Conservation (phyloP, 768 basidiomycete genomes). For the Leccinum rimulosum region DNA sequence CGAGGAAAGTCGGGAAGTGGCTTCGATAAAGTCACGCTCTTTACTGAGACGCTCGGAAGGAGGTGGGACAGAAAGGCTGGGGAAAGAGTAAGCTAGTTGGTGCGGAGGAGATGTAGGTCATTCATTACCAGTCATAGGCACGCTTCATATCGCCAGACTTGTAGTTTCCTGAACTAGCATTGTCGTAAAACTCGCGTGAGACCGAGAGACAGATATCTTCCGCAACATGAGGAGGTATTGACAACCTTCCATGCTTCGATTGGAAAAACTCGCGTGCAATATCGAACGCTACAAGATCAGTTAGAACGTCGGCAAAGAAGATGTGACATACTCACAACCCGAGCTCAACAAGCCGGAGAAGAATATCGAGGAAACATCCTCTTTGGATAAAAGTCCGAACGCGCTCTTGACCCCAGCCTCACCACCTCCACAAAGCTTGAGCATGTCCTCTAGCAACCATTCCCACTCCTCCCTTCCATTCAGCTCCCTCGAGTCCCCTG, state of each 20-base stretch:
- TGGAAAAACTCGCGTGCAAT: slow-evolving; percentile 64
- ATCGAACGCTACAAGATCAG: slow-evolving; percentile 49
- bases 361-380: slow-evolving; percentile 80
- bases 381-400: slow-evolving; percentile 68
- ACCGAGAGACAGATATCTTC: slow-evolving; percentile 81
- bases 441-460: slow-evolving; percentile 87
- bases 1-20: slow-evolving; percentile 91
- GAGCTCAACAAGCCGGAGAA: slow-evolving; percentile 82
- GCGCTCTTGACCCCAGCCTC: slow-evolving; percentile 69
- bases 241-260: slow-evolving; percentile 43
- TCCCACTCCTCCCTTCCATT: slow-evolving; percentile 77
- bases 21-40: slow-evolving; percentile 95
- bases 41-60: slow-evolving; percentile 56
- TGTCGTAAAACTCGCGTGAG: slow-evolving; percentile 92
- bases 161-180: slow-evolving; percentile 88
- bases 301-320: slow-evolving; percentile 5
- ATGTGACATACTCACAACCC: slow-evolving; percentile 64
- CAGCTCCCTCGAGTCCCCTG: slow-evolving; percentile 55
- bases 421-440: slow-evolving; percentile 66
- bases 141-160: slow-evolving; percentile 94
- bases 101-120: neutral
- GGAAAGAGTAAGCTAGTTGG: slow-evolving; percentile 7
- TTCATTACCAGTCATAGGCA: slow-evolving; percentile 87
- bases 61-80: slow-evolving; percentile 73
- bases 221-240: slow-evolving; percentile 47